Conservation (phyloP, 177 flowering plant species). For the Telopea speciosissima region DNA sequence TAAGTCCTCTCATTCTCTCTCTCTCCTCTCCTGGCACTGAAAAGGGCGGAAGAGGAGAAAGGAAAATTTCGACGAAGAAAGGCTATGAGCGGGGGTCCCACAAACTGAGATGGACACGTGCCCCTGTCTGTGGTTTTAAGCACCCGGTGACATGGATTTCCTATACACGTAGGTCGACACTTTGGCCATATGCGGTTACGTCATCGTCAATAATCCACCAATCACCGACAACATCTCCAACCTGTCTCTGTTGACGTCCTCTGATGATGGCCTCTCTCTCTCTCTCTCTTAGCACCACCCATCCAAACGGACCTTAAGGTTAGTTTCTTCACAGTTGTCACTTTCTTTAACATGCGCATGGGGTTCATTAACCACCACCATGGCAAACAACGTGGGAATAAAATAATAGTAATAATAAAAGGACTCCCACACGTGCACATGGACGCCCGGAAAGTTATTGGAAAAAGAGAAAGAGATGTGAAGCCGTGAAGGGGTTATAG, state of each 20-base stretch:
- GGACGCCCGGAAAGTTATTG: constrained; percentile 30
- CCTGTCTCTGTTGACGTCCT: constrained; percentile 20
- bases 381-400: no score
- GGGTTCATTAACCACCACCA: no score
- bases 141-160: constrained; percentile 19
- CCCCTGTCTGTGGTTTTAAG: constrained; percentile 22
- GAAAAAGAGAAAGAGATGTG: neutral
- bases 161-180: neutral
- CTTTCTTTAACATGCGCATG: no score
- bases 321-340: no score
- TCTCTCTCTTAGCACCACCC: no score
- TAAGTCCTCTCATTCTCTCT: no score
- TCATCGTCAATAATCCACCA: constrained; percentile 16
- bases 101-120: constrained; percentile 27
- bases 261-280: no score
- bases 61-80: constrained; percentile 2
- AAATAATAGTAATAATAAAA: constrained; percentile 2
- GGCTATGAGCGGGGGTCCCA: constrained; percentile 2
- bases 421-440: constrained; percentile 35
- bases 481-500: no score
- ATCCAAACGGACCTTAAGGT: no score
- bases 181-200: constrained; percentile 17
- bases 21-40: constrained; percentile 12
- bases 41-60: neutral
- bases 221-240: constrained; percentile 15